phyloP scores from a whole-genome alignment of 2,329 filamentous ascomycete species.

The Bipolaris zeicola region DNA sequence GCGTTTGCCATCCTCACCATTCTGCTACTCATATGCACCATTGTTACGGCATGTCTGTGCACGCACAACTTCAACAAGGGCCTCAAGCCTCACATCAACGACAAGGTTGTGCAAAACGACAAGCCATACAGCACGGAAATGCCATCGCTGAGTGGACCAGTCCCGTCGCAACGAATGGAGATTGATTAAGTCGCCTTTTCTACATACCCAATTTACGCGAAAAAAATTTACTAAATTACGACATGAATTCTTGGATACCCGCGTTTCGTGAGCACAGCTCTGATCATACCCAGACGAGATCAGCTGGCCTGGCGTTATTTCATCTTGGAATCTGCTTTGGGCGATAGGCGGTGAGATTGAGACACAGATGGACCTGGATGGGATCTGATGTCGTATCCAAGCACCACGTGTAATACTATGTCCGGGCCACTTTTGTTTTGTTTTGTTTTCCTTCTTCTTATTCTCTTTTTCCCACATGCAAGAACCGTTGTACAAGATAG shows the following conservation, averaged over 20 bases:
- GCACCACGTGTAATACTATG: slow-evolving; percentile 11
- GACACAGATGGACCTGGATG: slow-evolving; percentile 6
- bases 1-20: slow-evolving; percentile 95
- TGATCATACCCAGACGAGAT: slow-evolving; percentile 29
- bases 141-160: slow-evolving; percentile 54
- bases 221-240: slow-evolving; percentile 21
- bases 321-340: slow-evolving; percentile 19
- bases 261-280: slow-evolving; percentile 37
- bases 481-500: slow-evolving; percentile 23
- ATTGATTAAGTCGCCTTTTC: slow-evolving; percentile 42
- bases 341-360: slow-evolving; percentile 11
- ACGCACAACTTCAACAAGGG: slow-evolving; percentile 89
- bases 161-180: slow-evolving; percentile 52
- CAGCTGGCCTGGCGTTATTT: slow-evolving; percentile 33
- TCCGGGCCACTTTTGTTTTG: not conserved
- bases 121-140: slow-evolving; percentile 59
- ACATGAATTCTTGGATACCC: slow-evolving; percentile 31
- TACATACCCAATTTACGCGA: slow-evolving; percentile 18
- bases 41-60: slow-evolving; percentile 83
- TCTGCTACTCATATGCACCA: slow-evolving; percentile 84
- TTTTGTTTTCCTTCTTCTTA: slow-evolving; percentile 3
- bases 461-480: slow-evolving; percentile 9
- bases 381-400: slow-evolving; percentile 9
- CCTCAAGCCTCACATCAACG: slow-evolving; percentile 82
- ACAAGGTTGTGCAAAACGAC: slow-evolving; percentile 57